Evolutionary conservation across 345 rosid genomes (phyloP), one percentile per base, ranked within the genome.

Genomic region (Kandelia obovata): DNA sequence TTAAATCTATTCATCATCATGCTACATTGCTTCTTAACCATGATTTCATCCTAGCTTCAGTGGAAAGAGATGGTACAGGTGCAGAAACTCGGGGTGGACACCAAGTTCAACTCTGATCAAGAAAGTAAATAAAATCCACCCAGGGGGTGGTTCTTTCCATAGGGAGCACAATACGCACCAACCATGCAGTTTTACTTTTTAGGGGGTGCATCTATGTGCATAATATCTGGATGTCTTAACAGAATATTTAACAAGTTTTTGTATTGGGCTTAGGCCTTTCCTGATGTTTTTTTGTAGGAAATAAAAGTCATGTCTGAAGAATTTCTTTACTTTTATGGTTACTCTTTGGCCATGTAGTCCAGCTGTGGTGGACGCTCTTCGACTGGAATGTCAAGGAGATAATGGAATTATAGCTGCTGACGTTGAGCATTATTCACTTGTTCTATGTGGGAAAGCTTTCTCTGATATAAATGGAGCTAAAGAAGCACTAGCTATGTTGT

Each of bases 381-480:
- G 78, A 35, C 76, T 80, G 65, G 53, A 62, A 70, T 47, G 62
- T 65, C 73, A 77, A 63, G 80, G 75, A 73, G 56, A 59, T 46
- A 64, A 60, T 61, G 80, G 73, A 62, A 61, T 77, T 70, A 76
- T 80, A 35, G 76, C 71, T 53, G 78, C 74, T 70, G 83, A 80
- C 73, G 55, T 71, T 60, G 80, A 77, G 68, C 66, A 69, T 28
- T 71, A 76, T 65, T 77, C 80, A 53, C 81, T 80, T 58, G 60
- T 80, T 64, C 61, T 80, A 64, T 77, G 73, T 59, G 78, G 74
- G 20, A 67, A 80, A 35, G 78, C 80, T 26, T 80, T 73, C 62
- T 34, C 65, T 55, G 80, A 80, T 64, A 32, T 34, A 62, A 73
- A 53, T 73, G 83, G 80, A 49, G 53, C 59, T 34, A 77, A 80